These are phyloP conservation scores for Colletotrichum abscissum DNA, from an alignment of 2,329 filamentous ascomycete species.

Conservation along the genomic window DNA sequence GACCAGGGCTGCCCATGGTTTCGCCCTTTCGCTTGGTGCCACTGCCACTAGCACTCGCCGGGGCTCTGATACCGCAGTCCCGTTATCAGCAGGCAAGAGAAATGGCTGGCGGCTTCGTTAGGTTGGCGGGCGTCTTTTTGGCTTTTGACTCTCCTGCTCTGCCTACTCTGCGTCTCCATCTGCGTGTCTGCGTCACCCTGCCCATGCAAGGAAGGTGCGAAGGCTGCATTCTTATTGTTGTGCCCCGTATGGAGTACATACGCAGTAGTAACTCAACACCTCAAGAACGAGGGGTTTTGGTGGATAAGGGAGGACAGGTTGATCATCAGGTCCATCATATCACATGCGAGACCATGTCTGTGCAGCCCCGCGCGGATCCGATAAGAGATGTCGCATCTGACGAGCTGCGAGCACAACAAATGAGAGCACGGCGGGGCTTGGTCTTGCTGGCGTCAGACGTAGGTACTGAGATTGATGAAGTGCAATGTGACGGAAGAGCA, in stretches of 20 bases:
- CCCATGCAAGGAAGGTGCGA: background rate
- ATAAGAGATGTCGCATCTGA: background rate
- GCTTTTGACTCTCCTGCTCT: background rate
- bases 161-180: background rate
- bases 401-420: background rate
- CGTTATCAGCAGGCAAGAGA: constrained; percentile 19
- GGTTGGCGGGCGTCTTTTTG: background rate
- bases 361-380: background rate
- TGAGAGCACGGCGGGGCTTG: background rate
- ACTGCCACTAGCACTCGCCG: constrained; percentile 17
- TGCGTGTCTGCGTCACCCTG: background rate
- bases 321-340: background rate
- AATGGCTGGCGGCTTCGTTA: constrained; percentile 11
- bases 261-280: too few relatives aligned
- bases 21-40: constrained; percentile 9
- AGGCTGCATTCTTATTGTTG: background rate
- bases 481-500: background rate
- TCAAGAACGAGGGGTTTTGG: background rate
- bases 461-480: background rate
- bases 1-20: constrained; percentile 28
- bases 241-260: too few relatives aligned
- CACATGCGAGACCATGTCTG: background rate
- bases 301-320: background rate
- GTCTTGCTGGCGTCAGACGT: background rate
- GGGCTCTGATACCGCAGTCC: constrained; percentile 7